Evolutionary conservation across 176 grass and related monocot species (phyloP).

Genomic region (Poa pratensis): DNA sequence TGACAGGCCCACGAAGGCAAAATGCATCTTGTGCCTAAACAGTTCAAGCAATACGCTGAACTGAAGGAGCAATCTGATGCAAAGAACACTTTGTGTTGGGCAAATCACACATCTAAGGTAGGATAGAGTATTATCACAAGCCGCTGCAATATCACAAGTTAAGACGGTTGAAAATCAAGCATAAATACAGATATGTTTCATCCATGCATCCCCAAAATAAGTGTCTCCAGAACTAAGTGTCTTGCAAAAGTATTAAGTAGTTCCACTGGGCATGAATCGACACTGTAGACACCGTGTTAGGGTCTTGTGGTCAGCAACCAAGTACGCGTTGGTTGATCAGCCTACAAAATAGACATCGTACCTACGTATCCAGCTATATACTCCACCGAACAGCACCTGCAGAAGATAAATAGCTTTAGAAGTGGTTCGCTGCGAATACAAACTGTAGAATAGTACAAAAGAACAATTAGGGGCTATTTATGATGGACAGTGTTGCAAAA

Average conservation of each 20-base stretch:
- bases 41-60: background rate
- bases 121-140: background rate
- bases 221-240: conserved; percentile 4
- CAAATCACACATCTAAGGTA: background rate
- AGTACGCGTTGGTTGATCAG: conserved; percentile 47
- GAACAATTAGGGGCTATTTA: background rate
- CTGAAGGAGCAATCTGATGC: background rate
- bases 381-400: conserved; percentile 45
- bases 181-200: background rate
- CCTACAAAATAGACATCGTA: conserved; percentile 51
- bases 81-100: background rate
- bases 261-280: conserved; percentile 29
- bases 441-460: background rate
- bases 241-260: conserved; percentile 21
- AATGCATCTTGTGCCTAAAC: background rate
- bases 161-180: background rate
- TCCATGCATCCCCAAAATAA: conserved; percentile 46
- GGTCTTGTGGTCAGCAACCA: conserved; percentile 56
- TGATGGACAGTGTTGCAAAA: background rate
- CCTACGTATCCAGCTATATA: conserved; percentile 64
- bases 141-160: background rate
- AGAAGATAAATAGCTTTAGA: conserved; percentile 26
- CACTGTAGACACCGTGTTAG: conserved; percentile 46
- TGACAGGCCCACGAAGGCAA: background rate
- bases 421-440: background rate